Percentiles rank a stretch among this genome's conserved stretches.
phyloP scores from a whole-genome alignment of 2,329 filamentous ascomycete genomes.

The Hirsutella thompsonii region DNA sequence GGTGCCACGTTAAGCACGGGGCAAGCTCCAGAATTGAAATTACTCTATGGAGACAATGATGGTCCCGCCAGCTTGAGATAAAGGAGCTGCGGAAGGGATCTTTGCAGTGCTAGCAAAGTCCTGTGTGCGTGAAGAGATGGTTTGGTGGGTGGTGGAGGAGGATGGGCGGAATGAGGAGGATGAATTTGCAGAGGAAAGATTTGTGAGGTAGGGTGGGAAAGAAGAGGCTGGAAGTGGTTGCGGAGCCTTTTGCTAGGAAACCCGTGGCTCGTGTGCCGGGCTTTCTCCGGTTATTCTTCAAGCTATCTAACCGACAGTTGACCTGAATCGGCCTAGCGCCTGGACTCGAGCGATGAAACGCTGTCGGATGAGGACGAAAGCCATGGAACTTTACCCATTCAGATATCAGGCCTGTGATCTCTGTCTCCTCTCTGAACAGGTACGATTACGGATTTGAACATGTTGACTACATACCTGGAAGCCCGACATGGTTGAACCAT shows the following conservation, averaged over 20 bases:
- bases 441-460: no score
- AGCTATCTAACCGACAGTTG: not conserved
- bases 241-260: constrained; percentile 10
- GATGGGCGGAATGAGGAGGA: constrained; percentile 4
- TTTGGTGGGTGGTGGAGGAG: constrained; percentile 1
- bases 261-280: constrained; percentile 5
- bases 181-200: constrained; percentile 20
- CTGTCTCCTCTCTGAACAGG: no score
- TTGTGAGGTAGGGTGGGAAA: constrained; percentile 16
- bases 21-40: constrained; percentile 15
- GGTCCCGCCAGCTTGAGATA: constrained; percentile 6
- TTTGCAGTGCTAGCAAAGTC: not conserved
- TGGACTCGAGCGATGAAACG: no score
- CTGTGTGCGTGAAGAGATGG: not conserved
- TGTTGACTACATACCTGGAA: no score
- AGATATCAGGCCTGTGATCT: no score
- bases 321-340: not conserved
- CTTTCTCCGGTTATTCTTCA: constrained; percentile 6
- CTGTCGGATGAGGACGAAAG: no score
- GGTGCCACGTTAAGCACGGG: constrained; percentile 28
- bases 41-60: constrained; percentile 9
- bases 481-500: no score
- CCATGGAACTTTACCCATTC: no score
- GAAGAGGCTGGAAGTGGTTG: constrained; percentile 14
- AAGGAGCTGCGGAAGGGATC: not conserved